Evolutionary conservation across 2,329 filamentous ascomycete genomes (phyloP).

Genomic region (Neocatenulostroma microsporum): DNA sequence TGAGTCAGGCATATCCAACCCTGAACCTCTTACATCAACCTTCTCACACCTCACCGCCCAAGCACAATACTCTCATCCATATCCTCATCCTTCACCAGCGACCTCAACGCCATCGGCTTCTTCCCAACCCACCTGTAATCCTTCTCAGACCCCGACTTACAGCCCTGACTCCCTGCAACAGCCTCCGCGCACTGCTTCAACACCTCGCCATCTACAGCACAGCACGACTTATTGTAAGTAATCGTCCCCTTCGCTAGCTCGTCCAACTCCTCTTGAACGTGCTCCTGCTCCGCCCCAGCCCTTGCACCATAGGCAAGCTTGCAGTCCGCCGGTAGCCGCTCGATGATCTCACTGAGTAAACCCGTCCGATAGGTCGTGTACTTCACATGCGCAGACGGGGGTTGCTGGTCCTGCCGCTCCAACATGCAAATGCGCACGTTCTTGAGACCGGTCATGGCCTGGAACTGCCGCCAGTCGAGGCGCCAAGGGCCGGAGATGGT

Average conservation of each 20-base stretch:
- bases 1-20: no score
- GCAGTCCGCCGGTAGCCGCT: slow-evolving; percentile 13
- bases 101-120: background rate
- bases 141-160: background rate
- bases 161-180: background rate
- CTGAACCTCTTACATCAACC: no score
- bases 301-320: slow-evolving; percentile 10
- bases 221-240: background rate
- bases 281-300: slow-evolving; percentile 9
- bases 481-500: no score
- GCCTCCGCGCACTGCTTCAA: background rate
- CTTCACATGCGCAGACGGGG: slow-evolving; percentile 8
- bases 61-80: background rate
- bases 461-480: no score
- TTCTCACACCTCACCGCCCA: background rate
- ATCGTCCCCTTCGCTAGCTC: background rate
- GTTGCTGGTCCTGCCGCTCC: slow-evolving; percentile 8
- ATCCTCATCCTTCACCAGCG: background rate
- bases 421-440: no score
- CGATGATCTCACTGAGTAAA: slow-evolving; percentile 17
- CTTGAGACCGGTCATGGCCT: no score
- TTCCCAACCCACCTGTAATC: slow-evolving; percentile 1
- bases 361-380: slow-evolving; percentile 3
- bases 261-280: slow-evolving; percentile 9
- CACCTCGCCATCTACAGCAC: background rate